These are phyloP conservation scores for Cairneyella variabilis DNA, from an alignment of 495 filamentous ascomycete genomes.

Conservation along the genomic window DNA sequence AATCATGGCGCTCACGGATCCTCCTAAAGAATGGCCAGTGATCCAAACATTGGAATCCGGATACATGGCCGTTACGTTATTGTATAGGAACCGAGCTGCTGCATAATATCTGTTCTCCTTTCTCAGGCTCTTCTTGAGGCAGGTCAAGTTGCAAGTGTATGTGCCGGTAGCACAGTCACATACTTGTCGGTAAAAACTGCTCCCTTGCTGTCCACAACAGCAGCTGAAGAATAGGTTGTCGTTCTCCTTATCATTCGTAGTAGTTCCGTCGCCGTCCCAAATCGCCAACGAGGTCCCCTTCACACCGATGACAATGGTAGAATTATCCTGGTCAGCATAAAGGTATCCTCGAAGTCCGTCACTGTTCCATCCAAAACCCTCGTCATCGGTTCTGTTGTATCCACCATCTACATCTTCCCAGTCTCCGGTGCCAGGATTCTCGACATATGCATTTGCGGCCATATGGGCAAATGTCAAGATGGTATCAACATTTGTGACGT, in stretches of 20 bases:
- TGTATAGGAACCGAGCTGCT: constrained; percentile 80
- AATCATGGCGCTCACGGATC: constrained; percentile 77
- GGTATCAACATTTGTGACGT: constrained; percentile 82
- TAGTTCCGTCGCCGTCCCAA: constrained; percentile 92
- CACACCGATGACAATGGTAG: constrained; percentile 83
- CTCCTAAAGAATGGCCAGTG: constrained; percentile 71
- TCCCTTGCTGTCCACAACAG: constrained; percentile 90
- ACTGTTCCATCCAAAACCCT: constrained; percentile 91
- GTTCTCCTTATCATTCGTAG: constrained; percentile 95
- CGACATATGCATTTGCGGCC: constrained; percentile 83
- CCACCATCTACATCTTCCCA: constrained; percentile 78
- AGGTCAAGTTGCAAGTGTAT: constrained; percentile 88
- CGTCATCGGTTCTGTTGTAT: constrained; percentile 76
- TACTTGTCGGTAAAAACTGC: constrained; percentile 81
- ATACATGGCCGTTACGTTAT: constrained; percentile 87
- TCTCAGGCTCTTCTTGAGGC: constrained; percentile 67
- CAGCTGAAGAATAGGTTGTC: constrained; percentile 98
- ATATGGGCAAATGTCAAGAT: constrained; percentile 81
- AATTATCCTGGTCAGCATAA: constrained; percentile 80
- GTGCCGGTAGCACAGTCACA: constrained; percentile 84
- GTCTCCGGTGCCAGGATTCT: constrained; percentile 62
- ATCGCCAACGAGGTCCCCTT: constrained; percentile 90
- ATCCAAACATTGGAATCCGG: constrained; percentile 76
- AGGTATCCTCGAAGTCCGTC: constrained; percentile 92
- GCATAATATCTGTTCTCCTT: constrained; percentile 89